These are phyloP conservation scores for Geosiphon pyriformis DNA, from an alignment of 192 early-diverging fungal genomes.

Conservation along the genomic window DNA sequence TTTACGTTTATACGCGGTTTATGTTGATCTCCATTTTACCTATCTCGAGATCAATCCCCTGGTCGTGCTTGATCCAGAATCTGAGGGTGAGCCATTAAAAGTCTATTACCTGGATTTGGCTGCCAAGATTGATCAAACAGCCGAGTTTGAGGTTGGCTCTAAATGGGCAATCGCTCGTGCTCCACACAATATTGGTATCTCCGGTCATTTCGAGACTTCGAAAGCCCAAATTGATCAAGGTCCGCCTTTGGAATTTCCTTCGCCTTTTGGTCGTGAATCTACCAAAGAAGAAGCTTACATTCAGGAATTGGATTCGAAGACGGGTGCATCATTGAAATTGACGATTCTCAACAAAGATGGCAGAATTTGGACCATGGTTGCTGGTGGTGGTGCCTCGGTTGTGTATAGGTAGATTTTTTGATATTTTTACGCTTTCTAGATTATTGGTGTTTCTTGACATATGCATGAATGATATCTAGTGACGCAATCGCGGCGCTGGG, in stretches of 20 bases:
- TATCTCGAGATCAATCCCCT: constrained; percentile 99
- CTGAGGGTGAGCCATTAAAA: constrained; percentile 47
- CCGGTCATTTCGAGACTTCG: constrained; percentile 21
- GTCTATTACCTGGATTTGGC: constrained; percentile 94
- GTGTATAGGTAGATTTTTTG: constrained; percentile 59
- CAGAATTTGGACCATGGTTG: constrained; percentile 99
- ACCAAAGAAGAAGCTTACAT: constrained; percentile 98
- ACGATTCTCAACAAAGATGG: constrained; percentile 94
- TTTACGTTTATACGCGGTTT: constrained; percentile 88
- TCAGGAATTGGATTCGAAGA: constrained; percentile 95
- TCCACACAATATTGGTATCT: constrained; percentile 44
- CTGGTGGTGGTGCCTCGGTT: constrained; percentile 97
- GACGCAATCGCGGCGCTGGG: constrained; percentile 98
- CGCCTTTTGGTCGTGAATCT: constrained; percentile 94
- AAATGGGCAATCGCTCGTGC: constrained; percentile 91
- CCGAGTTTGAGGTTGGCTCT: constrained; percentile 92
- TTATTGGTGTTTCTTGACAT: not conserved
- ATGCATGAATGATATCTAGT: constrained; percentile 30
- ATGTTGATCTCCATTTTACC: constrained; percentile 95
- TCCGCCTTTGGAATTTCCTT: constrained; percentile 93
- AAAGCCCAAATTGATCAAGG: constrained; percentile 57
- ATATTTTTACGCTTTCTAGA: not conserved
- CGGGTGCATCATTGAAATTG: constrained; percentile 96
- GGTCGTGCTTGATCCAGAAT: constrained; percentile 75
- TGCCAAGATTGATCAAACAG: constrained; percentile 98